Conservation (phyloP, 148 eudicot species). For the Rhododendron mucronatum region DNA sequence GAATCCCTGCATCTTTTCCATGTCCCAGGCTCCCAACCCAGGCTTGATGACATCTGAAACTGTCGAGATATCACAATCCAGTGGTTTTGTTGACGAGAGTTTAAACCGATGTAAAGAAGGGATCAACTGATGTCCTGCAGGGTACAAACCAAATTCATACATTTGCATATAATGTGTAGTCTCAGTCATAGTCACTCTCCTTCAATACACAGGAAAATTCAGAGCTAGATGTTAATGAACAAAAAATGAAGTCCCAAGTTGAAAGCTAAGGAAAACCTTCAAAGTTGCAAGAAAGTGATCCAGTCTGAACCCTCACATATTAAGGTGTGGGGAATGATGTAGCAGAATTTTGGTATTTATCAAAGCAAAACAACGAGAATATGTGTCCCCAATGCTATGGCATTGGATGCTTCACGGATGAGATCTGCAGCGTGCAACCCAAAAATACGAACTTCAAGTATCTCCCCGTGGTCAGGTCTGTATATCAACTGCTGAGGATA, state of each 20-base stretch:
- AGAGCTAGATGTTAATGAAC: not conserved
- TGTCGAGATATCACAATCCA: too few relatives aligned
- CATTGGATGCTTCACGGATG: conserved; percentile 89
- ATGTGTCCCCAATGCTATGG: conserved; percentile 76
- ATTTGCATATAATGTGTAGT: too few relatives aligned
- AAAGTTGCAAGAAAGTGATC: not conserved
- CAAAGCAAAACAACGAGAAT: conserved; percentile 40
- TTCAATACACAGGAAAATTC: not conserved
- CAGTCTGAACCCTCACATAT: not conserved
- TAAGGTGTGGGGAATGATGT: not conserved
- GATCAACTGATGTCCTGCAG: too few relatives aligned
- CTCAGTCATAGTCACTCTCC: not conserved
- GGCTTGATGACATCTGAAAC: too few relatives aligned
- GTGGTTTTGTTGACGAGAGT: too few relatives aligned
- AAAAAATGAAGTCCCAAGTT: not conserved
- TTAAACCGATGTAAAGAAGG: too few relatives aligned
- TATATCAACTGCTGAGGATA: conserved; percentile 60
- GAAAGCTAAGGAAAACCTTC: not conserved
- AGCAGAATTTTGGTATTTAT: not conserved
- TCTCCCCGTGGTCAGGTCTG: conserved; percentile 88
- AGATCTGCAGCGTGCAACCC: conserved; percentile 92
- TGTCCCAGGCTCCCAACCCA: too few relatives aligned
- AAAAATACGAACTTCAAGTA: conserved; percentile 88
- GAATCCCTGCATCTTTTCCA: too few relatives aligned
- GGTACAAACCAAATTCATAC: too few relatives aligned